Base-by-base conservation (phyloP, 176 grass and related monocot genomes). In the Puccinellia tenuiflora region DNA sequence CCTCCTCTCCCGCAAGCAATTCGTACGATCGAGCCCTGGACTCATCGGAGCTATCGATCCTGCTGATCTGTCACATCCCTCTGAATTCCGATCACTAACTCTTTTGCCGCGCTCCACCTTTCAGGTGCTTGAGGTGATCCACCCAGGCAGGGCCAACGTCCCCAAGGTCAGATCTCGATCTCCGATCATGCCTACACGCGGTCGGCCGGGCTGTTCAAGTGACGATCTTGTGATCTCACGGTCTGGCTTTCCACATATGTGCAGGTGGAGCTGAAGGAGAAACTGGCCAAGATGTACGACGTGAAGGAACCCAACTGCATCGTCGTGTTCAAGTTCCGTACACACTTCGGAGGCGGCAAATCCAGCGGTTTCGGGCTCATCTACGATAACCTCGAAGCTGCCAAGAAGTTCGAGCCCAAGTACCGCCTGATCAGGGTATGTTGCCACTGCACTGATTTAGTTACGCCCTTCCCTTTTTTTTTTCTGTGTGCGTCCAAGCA, bases 1-100 rank as follows among this genome's bases (percentile, higher is more conserved):
- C 80, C 96, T 98, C 84, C 96, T 98, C 81, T 85, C 96, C 54
- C 90, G 96, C 75, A 98, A 92, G 85, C 96, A 98, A 91, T 98
- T 98, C 87, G 92, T 98, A 67, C 83, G 90, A 65, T n/a, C n/a
- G n/a, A 9, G 0, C 6, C 62, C 26, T 45, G 16, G 13, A 34
- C 22, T 17, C 10, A 38, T 45, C 43, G 20, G 16, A 24, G 17
- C 21, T 33, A 26, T 28, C 85, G n/a, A n/a, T n/a, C n/a, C n/a
- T n/a, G n/a, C 33, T 12, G 11, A 14, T 25, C 42, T 64, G 11
- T 33, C 48, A 42, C 12, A 65, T 30, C 37, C 10, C 14, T 45
- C 71, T 29, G 28, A 63, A 56, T 50, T 76, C 39, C 1, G 12
- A 70, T 54, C 24, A n/a, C 2, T 81, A 15, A 77, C 28, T 24